Evolutionary conservation across 257 asterid genomes (phyloP), one percentile per base, ranked within the genome.

Genomic region (Plectranthus barbatus): DNA sequence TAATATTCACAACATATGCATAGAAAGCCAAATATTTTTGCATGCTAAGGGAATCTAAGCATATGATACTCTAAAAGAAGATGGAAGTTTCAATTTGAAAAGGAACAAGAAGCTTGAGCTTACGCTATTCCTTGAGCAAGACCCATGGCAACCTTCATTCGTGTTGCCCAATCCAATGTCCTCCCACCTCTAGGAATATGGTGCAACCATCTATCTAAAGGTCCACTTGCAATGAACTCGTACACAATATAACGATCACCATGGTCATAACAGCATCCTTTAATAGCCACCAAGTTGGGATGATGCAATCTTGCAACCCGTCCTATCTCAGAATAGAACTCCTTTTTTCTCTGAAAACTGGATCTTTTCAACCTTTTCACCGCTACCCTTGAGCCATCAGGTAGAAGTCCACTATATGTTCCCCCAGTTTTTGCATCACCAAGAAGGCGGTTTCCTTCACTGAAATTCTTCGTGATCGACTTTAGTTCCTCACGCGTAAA

Each of bases 41-140:
- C n/a, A n/a, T n/a, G n/a, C n/a, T n/a, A n/a, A n/a, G n/a, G n/a
- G n/a, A n/a, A n/a, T 6, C 3, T 34, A 18, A 17, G 29, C 17
- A 20, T 18, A 48, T 13, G 15, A 31, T 31, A 7, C 36, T 26
- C 3, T 1, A 6, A 4, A 3, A 31, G 36, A 23, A 23, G 29
- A 23, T 31, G 5, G 5, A 31, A 54, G 9, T 17, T 34, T 11
- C 10, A 36, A 56, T 8, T 39, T 34, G 4, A 54, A 33, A 20
- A 44, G 59, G 24, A 57, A 53, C 31, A 49, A 21, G 13, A 47
- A n/a, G 37, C 15, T 17, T 29, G 12, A 7, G 81, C 98, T 77
- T 78, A 92, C 98, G 98, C 97, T 37, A 92, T 88, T 77, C 97
- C 98, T 81, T 88, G 95, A 64, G 98, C 98, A 26, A 92, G 98